Conservation (phyloP, 2,329 filamentous ascomycete species). For the Blastomyces gilchristii region DNA sequence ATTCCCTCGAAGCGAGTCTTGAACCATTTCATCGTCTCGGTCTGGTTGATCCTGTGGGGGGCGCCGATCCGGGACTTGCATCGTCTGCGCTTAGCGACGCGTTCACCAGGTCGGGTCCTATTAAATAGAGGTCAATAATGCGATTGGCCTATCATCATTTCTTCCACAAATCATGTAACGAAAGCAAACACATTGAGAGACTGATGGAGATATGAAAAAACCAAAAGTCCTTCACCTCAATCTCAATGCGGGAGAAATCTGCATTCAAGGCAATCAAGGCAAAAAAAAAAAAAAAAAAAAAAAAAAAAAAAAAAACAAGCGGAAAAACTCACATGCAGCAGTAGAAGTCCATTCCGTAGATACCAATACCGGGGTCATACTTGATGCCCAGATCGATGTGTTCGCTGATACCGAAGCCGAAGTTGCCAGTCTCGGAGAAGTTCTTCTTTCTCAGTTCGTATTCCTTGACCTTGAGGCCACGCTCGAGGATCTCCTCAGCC, state of each 20-base stretch:
- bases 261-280: no score
- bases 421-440: conserved; percentile 99
- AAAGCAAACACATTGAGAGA: not conserved
- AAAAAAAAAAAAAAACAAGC: not conserved
- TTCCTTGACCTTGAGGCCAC: conserved; percentile 99
- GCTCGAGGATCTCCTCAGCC: conserved; percentile 99
- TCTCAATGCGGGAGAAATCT: not conserved
- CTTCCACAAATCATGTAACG: not conserved
- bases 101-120: conserved; percentile 92
- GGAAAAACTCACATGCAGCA: conserved; percentile 72
- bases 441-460: conserved; percentile 99
- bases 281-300: not conserved
- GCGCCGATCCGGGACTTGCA: conserved; percentile 76
- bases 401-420: conserved; percentile 99
- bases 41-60: conserved; percentile 84
- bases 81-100: conserved; percentile 89
- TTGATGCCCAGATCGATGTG: conserved; percentile 99
- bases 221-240: not conserved
- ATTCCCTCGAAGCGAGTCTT: conserved; percentile 95
- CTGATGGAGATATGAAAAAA: not conserved
- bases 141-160: not conserved
- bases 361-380: conserved; percentile 96
- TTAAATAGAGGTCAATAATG: conserved; percentile 22
- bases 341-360: conserved; percentile 99
- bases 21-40: conserved; percentile 98